phyloP scores from a whole-genome alignment of 2,329 filamentous ascomycete species.

The Penicillium sp. region DNA sequence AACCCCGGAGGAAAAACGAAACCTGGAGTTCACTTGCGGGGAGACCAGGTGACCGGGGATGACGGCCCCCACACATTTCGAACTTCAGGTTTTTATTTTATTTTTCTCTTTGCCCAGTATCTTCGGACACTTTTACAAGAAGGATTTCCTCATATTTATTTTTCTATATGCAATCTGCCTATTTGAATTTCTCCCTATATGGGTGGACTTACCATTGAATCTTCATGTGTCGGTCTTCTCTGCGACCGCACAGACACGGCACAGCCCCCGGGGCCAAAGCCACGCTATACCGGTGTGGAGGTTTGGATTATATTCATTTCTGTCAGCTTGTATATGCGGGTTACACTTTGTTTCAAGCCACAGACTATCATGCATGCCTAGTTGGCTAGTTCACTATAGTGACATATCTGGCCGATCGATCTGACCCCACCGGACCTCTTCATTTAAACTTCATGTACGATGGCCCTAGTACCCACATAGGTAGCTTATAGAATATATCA shows the following conservation, averaged over 20 bases:
- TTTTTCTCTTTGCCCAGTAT: not conserved
- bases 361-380: not conserved
- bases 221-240: not conserved
- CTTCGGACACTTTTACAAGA: too few relatives aligned
- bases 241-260: not conserved
- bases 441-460: not conserved
- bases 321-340: not conserved
- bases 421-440: not conserved
- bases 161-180: not conserved
- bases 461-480: not conserved
- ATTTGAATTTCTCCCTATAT: not conserved
- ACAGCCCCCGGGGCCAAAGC: not conserved
- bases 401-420: not conserved
- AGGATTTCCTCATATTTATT: not conserved
- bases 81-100: not conserved
- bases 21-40: slow-evolving; percentile 5
- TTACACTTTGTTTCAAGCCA: not conserved
- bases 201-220: not conserved
- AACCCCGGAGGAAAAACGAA: slow-evolving; percentile 5
- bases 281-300: not conserved
- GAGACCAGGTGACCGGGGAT: slow-evolving; percentile 4
- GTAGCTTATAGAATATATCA: not conserved
- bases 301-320: not conserved
- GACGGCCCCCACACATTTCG: not conserved
- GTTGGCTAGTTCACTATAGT: not conserved